Base-by-base conservation (phyloP, 345 rosid genomes). In the Murraya paniculata region DNA sequence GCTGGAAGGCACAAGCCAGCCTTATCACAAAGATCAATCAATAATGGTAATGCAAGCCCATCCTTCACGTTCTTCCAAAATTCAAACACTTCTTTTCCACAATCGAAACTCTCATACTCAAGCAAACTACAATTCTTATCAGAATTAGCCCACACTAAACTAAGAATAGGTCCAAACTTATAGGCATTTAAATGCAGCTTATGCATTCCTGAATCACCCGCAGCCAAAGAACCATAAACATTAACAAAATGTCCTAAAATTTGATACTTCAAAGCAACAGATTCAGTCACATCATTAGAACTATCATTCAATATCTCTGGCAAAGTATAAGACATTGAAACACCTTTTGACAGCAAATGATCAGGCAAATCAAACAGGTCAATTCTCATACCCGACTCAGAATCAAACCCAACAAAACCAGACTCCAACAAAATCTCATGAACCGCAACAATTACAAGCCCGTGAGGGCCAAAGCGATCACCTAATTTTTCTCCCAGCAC, bases 61-160 rank as follows among this genome's bases (percentile, higher is more conserved):
- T 95, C 94, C 79, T 93, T 93, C 9, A 91, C 93, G 73, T 82
- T 78, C 81, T 88, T 93, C 98, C 94, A 95, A 41, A 90, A 90
- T 82, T 88, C 76, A 28, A 94, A 91, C 65, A 89, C 85, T 28
- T 85, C 88, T 19, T 71, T 76, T 64, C 85, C 87, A 0, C 57
- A 16, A 64, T 77, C 59, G 0, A 53, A 27, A 16, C 71, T 71
- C 11, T 74, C 71, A 71, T 80, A 68, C 28, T 68, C 73, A 68
- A 79, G 80, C 75, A 56, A 33, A 50, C 2, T 41, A 24, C 30
- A 76, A 50, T 68, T 9, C 11, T 68, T 48, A 57, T 62, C 82
- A 61, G 76, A 82, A 66, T 81, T 78, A 2, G 33, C 82, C 84
- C 81, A 83, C 33, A 87, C 76, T 50, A 64, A 69, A 39, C 80